Conservation (phyloP, 1,284 basidiomycete genomes). For the Tylopilus orsonianus region DNA sequence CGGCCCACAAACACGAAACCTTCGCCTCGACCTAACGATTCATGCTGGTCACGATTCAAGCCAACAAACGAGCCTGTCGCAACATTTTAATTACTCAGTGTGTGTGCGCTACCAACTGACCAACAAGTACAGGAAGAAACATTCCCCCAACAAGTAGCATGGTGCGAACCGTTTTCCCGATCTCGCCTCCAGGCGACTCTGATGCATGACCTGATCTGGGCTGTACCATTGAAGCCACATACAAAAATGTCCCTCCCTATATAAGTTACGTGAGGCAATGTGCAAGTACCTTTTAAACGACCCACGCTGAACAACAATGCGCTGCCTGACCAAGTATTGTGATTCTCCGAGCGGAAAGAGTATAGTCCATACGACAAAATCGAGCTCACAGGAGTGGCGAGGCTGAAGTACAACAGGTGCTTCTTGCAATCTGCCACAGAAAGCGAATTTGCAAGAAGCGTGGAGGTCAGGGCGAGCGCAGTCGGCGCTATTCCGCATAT, state of each 20-base stretch:
- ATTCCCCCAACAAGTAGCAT: constrained; percentile 66
- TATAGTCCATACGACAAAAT: constrained; percentile 69
- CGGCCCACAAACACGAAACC: constrained; percentile 1
- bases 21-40: constrained; percentile 4
- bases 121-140: constrained; percentile 61
- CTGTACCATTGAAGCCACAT: constrained; percentile 89
- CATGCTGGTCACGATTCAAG: not conserved
- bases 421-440: constrained; percentile 67
- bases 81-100: constrained; percentile 30
- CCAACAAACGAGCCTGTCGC: not conserved
- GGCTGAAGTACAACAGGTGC: constrained; percentile 76
- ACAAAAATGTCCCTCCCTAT: constrained; percentile 92
- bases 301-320: constrained; percentile 79
- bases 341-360: constrained; percentile 48
- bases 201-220: constrained; percentile 55
- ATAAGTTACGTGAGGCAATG: constrained; percentile 6
- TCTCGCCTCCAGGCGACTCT: constrained; percentile 40
- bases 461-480: constrained; percentile 79
- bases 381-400: constrained; percentile 78
- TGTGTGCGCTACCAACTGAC: constrained; percentile 49
- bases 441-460: constrained; percentile 74
- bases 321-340: constrained; percentile 65
- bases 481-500: constrained; percentile 64
- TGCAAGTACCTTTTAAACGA: constrained; percentile 5
- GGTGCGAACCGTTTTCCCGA: constrained; percentile 50